These are phyloP conservation scores for Gracilaria domingensis DNA, from an alignment of 23 red algal genomes.

Conservation along the genomic window DNA sequence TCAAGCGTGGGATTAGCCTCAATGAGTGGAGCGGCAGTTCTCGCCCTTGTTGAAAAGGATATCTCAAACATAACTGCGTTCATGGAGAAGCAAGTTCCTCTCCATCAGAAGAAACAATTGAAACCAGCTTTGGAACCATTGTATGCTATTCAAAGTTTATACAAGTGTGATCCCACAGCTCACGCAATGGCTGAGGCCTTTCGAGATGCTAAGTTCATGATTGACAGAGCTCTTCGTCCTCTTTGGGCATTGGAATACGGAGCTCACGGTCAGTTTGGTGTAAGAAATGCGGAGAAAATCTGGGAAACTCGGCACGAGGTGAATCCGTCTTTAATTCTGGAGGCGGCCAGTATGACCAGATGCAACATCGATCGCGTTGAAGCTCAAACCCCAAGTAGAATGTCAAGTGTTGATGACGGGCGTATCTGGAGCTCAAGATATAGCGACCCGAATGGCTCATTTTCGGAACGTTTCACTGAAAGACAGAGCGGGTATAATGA, in stretches of 20 bases:
- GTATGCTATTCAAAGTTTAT: constrained; percentile 48
- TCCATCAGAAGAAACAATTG: constrained; percentile 65
- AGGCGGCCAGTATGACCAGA: constrained; percentile 41
- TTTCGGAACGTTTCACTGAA: constrained; percentile 43
- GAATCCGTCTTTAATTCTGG: constrained; percentile 29
- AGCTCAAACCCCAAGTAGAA: constrained; percentile 11
- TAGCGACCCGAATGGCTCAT: constrained; percentile 46
- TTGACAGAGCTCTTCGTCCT: constrained; percentile 60
- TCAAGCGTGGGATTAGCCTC: constrained; percentile 20
- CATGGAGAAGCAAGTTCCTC: constrained; percentile 49
- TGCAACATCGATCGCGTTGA: constrained; percentile 15
- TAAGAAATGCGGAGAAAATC: constrained; percentile 55
- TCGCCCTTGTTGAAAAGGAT: constrained; percentile 64
- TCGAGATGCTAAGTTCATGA: constrained; percentile 31
- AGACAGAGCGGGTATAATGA: neutral
- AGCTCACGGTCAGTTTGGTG: constrained; percentile 24
- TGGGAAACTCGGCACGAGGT: constrained; percentile 63
- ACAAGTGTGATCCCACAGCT: constrained; percentile 42
- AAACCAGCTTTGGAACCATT: constrained; percentile 51
- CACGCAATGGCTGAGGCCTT: constrained; percentile 51
- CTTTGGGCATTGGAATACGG: constrained; percentile 51
- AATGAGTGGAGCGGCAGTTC: constrained; percentile 47
- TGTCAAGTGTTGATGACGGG: constrained; percentile 65
- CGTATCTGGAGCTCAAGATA: constrained; percentile 40
- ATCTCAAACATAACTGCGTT: constrained; percentile 47